Conservation (phyloP, 1,139 yeast species). For the Geotrichum armillariae region DNA sequence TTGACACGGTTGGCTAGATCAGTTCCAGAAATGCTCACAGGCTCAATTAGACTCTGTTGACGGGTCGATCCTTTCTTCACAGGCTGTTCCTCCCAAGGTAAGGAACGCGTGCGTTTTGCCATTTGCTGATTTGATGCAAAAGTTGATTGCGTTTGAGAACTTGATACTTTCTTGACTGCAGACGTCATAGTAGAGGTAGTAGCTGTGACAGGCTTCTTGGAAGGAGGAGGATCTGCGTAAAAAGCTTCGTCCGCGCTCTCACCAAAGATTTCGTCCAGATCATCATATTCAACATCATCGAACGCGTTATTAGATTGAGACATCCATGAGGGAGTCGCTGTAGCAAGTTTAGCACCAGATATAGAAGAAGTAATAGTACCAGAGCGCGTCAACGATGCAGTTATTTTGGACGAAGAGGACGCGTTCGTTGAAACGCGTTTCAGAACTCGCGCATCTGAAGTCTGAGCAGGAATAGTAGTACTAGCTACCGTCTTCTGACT, state of each 20-base stretch:
- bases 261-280: slow-evolving; percentile 13
- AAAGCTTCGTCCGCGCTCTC: slow-evolving; percentile 15
- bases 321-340: slow-evolving; percentile 16
- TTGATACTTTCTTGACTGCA: neutral
- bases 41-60: neutral
- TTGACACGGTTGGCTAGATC: slow-evolving; percentile 4
- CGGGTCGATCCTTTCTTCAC: neutral
- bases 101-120: neutral
- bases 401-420: neutral
- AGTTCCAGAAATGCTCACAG: slow-evolving; percentile 5
- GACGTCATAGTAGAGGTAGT: neutral
- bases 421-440: neutral
- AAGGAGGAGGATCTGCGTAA: neutral
- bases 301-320: slow-evolving; percentile 10
- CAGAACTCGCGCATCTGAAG: neutral
- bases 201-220: neutral
- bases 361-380: neutral
- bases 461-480: neutral
- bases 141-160: neutral
- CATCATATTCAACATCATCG: slow-evolving; percentile 13
- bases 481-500: neutral
- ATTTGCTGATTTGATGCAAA: neutral
- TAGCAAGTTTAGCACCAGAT: neutral
- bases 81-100: slow-evolving; percentile 8
- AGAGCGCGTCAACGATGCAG: neutral